A percentile compares a stretch with the other conserved stretches of the same genome.
Conservation (phyloP, 352 stramenopile genomes). For the Elongisporangium senticosum region DNA sequence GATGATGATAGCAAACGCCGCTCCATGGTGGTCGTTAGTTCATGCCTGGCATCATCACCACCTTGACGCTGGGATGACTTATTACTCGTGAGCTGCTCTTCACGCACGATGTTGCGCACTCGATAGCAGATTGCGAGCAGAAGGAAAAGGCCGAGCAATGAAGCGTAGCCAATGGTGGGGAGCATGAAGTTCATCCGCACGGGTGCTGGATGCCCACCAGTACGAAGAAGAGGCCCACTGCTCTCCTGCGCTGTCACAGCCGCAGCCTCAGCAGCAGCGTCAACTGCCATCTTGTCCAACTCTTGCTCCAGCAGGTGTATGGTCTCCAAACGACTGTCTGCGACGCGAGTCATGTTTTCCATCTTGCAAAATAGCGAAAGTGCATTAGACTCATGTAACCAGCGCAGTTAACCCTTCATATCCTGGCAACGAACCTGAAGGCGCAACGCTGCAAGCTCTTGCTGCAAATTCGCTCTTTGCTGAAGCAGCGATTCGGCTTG, state of each 20-base stretch:
- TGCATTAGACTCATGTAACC: background rate
- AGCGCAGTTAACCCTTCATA: background rate
- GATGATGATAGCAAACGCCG: constrained; percentile 8
- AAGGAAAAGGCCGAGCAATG: constrained; percentile 36
- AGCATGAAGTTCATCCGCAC: constrained; percentile 26
- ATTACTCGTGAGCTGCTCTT: constrained; percentile 29
- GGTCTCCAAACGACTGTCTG: constrained; percentile 56
- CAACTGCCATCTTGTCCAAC: constrained; percentile 53
- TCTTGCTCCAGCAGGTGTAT: constrained; percentile 71
- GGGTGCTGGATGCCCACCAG: constrained; percentile 6
- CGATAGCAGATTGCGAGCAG: constrained; percentile 42
- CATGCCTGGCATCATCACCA: constrained; percentile 17
- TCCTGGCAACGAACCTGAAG: constrained; percentile 26
- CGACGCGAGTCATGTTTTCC: constrained; percentile 64
- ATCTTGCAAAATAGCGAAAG: constrained; percentile 21
- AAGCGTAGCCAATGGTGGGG: constrained; percentile 48
- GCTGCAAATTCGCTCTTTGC: constrained; percentile 48
- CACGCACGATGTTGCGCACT: constrained; percentile 43
- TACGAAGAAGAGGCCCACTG: constrained; percentile 6
- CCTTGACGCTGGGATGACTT: constrained; percentile 9
- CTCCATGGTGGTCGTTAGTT: constrained; percentile 17
- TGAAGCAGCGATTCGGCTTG: constrained; percentile 64
- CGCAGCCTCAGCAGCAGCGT: constrained; percentile 31
- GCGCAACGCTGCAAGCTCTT: constrained; percentile 37
- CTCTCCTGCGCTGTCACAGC: constrained; percentile 9